Base-by-base conservation (phyloP, 139 green algal species). In the Chlamydomonas incerta region DNA sequence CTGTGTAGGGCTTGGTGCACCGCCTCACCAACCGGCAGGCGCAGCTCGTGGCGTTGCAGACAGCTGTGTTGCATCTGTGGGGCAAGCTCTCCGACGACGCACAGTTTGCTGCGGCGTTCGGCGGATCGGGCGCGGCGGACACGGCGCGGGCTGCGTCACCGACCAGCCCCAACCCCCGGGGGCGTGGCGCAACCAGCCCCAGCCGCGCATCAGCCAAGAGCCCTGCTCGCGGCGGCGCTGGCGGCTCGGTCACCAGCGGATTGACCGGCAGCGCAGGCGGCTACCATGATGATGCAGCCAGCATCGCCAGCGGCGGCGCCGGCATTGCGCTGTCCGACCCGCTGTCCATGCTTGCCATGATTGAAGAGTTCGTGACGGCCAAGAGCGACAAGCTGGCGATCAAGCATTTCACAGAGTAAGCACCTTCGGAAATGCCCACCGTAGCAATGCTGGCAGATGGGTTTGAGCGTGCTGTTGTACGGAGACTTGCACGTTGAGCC, bases 21-120 rank as follows among this genome's bases (percentile, higher is more conserved):
- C 55, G 60, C 20, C 76, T 92, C 50, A 74, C 52, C 5, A 29
- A 66, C 31, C 76, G 89, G 1, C 89, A 92, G 69, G 62, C 71
- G 46, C 60, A 83, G 82, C 87, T 92, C 50, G 87, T 92, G 34
- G 57, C 72, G 10, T 72, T 92, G 33, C 89, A 92, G 68, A 87
- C 82, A 1, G 87, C 87, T 0, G 87, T 92, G 35, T 35, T 91
- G 33, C 86, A 92, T 35, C 87, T 92, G 69, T 92, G 87, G 87
- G 69, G 82, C 23, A 71, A 63, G 21, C 87, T 85, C 34, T 74
- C 84, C 60, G 82, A 87, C 21, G 83, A 87, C 82, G 35, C 81
- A 1, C 34, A 76, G 24, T 83, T 88, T 74, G 33, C 50, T 5
- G 68, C 67, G 8, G 75, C 71, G 18, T 76, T 81, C 23, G 68